phyloP scores from a whole-genome alignment of 768 basidiomycete species.

The Lactifluus pinguis region DNA sequence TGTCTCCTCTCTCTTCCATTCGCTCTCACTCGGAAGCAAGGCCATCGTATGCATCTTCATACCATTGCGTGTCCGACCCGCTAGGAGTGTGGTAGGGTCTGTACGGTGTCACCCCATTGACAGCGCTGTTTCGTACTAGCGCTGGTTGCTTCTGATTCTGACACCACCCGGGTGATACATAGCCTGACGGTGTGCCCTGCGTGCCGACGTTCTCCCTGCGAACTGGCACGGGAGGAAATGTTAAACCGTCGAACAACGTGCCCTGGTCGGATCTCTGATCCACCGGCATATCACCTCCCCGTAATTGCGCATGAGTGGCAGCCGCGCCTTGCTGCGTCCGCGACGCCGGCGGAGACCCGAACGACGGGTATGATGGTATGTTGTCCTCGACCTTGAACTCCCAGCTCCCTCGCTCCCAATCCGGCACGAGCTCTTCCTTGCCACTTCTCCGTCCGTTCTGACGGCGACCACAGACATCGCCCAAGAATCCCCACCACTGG shows the following conservation, averaged over 20 bases:
- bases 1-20: background rate
- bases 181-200: background rate
- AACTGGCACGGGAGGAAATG: background rate
- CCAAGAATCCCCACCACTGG: constrained; percentile 54
- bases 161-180: background rate
- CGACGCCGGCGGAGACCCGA: constrained; percentile 18
- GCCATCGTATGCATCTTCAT: constrained; percentile 16
- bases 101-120: background rate
- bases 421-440: constrained; percentile 50
- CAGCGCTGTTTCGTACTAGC: background rate
- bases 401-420: constrained; percentile 57
- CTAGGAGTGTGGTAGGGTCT: background rate
- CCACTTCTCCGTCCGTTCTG: constrained; percentile 23
- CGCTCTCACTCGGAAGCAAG: background rate
- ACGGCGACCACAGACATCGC: constrained; percentile 38
- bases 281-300: background rate
- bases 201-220: background rate
- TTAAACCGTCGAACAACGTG: background rate
- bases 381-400: constrained; percentile 30
- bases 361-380: constrained; percentile 26
- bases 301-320: background rate
- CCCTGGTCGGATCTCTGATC: background rate
- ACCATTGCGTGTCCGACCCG: background rate
- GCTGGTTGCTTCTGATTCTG: background rate
- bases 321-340: constrained; percentile 2